These are phyloP conservation scores for Aethionema arabicum DNA, from an alignment of 345 rosid species.

Conservation along the genomic window DNA sequence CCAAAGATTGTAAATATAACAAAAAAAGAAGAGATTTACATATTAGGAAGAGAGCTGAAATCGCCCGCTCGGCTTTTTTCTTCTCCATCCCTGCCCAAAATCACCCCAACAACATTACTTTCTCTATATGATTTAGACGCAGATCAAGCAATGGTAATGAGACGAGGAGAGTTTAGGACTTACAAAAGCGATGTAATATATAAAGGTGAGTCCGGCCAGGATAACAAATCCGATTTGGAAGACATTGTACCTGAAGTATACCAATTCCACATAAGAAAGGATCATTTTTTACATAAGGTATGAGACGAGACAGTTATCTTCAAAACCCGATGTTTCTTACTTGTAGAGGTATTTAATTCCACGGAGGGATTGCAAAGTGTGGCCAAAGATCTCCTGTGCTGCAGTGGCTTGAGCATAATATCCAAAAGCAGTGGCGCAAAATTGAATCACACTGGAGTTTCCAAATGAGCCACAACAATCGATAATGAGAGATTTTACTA, in stretches of 20 bases:
- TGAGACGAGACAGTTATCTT: neutral
- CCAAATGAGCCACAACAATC: conserved; percentile 23
- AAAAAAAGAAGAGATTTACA: conserved; percentile 4
- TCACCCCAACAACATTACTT: conserved; percentile 8
- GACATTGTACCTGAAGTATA: conserved; percentile 72
- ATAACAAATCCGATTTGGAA: conserved; percentile 81
- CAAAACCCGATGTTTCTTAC: conserved; percentile 47
- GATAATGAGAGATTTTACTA: neutral
- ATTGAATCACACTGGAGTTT: conserved; percentile 86
- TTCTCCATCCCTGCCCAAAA: conserved; percentile 84
- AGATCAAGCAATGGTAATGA: neutral
- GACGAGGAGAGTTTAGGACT: conserved; percentile 30
- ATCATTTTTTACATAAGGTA: neutral
- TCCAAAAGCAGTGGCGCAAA: conserved; percentile 93
- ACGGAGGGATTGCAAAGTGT: conserved; percentile 93
- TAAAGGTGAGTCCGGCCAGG: conserved; percentile 82
- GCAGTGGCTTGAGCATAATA: conserved; percentile 99
- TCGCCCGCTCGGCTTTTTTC: conserved; percentile 75
- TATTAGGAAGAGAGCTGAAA: conserved; percentile 73
- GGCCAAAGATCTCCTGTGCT: conserved; percentile 97
- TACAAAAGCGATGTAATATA: conserved; percentile 85
- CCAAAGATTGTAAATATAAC: conserved; percentile 16
- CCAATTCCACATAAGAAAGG: neutral
- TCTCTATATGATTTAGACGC: conserved; percentile 6
- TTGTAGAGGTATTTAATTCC: conserved; percentile 94